Conservation (phyloP, 2,329 filamentous ascomycete genomes). For the Aspergillus spinulosporus region DNA sequence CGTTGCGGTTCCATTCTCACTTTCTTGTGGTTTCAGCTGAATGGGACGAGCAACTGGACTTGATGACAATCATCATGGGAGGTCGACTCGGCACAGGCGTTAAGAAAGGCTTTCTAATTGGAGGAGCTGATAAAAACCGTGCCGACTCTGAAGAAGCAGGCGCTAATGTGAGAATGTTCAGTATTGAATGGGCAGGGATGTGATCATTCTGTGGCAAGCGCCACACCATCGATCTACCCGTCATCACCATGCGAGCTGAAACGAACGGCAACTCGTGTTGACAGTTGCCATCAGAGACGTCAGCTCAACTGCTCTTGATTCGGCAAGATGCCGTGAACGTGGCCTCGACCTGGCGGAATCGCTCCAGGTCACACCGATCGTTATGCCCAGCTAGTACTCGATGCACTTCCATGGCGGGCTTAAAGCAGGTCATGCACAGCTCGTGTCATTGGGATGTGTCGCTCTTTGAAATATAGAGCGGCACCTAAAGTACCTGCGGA, state of each 20-base stretch:
- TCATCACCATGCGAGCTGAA: not conserved
- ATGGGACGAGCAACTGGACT: conserved; percentile 84
- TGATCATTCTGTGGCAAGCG: conserved; percentile 46
- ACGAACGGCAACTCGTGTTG: too few relatives aligned
- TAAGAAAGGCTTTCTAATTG: conserved; percentile 91
- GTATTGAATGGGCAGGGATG: conserved; percentile 93
- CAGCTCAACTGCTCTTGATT: not conserved
- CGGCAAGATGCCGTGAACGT: not conserved
- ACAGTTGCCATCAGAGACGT: too few relatives aligned
- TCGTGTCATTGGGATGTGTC: not conserved
- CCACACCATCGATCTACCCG: not conserved
- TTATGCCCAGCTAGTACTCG: not conserved
- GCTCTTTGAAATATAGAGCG: not conserved
- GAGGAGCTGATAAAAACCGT: conserved; percentile 58
- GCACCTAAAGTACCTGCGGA: not conserved
- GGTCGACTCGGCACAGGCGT: conserved; percentile 89
- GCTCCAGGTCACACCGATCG: not conserved
- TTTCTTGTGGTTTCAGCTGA: conserved; percentile 80
- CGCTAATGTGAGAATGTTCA: conserved; percentile 66
- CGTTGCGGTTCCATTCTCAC: conserved; percentile 91
- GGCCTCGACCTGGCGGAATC: not conserved
- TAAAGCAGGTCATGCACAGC: not conserved
- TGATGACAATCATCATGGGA: conserved; percentile 84
- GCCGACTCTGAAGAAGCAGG: conserved; percentile 38
- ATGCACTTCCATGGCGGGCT: not conserved